These are phyloP conservation scores for Nectriaceae sp. DNA, from an alignment of 2,329 filamentous ascomycete genomes.

Conservation along the genomic window DNA sequence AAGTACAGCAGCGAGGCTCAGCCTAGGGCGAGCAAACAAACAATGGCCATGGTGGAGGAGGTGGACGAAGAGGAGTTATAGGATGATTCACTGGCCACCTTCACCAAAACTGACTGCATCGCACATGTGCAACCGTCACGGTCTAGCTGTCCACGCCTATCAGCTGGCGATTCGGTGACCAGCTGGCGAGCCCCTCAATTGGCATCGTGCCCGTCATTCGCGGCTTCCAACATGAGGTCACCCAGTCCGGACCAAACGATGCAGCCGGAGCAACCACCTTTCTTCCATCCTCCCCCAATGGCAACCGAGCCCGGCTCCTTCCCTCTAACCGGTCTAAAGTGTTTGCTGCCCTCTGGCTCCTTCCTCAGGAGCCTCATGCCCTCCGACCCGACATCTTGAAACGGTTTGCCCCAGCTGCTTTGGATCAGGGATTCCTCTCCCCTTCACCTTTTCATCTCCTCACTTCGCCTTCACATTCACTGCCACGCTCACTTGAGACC, in stretches of 20 bases:
- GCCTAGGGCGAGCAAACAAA: no score
- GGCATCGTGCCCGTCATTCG: slow-evolving; percentile 5
- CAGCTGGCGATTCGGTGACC: neutral
- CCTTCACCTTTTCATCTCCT: slow-evolving; percentile 15
- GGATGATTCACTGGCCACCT: no score
- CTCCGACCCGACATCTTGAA: neutral
- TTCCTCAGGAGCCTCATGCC: neutral
- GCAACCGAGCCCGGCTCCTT: neutral
- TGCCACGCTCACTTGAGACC: no score
- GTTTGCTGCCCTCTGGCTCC: neutral
- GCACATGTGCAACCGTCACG: neutral
- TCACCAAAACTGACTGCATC: no score
- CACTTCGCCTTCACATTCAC: slow-evolving; percentile 8
- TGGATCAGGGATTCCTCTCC: neutral
- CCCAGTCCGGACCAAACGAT: slow-evolving; percentile 3
- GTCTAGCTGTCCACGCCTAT: neutral
- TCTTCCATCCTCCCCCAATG: slow-evolving; percentile 6
- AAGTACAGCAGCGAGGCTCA: no score
- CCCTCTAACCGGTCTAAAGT: neutral
- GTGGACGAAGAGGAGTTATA: no score
- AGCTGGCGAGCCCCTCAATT: neutral
- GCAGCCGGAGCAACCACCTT: slow-evolving; percentile 12
- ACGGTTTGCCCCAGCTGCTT: neutral
- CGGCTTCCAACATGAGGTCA: slow-evolving; percentile 20
- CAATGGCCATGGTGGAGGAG: no score